These are phyloP conservation scores for Tuber melanosporum DNA, from an alignment of 495 filamentous ascomycete species.

Conservation along the genomic window DNA sequence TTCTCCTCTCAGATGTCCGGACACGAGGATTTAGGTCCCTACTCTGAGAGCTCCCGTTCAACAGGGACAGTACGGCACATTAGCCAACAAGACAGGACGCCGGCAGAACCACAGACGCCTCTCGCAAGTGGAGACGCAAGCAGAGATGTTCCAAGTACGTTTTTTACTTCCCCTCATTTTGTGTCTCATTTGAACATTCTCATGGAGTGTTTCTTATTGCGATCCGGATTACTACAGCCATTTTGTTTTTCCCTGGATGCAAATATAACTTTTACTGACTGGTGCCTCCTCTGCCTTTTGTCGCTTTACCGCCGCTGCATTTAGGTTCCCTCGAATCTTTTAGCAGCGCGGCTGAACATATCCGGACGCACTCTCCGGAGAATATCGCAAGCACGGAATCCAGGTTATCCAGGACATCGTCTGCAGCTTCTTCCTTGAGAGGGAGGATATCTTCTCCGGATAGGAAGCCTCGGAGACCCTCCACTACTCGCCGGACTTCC, in stretches of 20 bases:
- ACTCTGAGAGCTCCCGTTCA: slow-evolving; percentile 36
- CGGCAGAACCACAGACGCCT: slow-evolving; percentile 15
- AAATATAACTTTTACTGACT: slow-evolving; percentile 22
- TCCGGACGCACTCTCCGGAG: slow-evolving; percentile 18
- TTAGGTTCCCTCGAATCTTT: slow-evolving; percentile 39
- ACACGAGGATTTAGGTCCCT: slow-evolving; percentile 28
- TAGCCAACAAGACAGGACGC: slow-evolving; percentile 24
- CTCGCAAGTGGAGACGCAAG: background rate
- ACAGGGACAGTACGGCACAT: slow-evolving; percentile 35
- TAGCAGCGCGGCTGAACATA: slow-evolving; percentile 27
- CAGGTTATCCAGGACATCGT: slow-evolving; percentile 36
- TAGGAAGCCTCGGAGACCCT: slow-evolving; percentile 31
- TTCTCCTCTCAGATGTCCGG: slow-evolving; percentile 33
- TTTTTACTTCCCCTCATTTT: slow-evolving; percentile 11
- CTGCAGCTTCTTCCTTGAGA: slow-evolving; percentile 29
- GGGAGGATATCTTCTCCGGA: slow-evolving; percentile 29
- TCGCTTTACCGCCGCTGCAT: slow-evolving; percentile 15
- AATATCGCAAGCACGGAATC: slow-evolving; percentile 15
- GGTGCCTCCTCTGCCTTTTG: slow-evolving; percentile 16
- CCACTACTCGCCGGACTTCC: slow-evolving; percentile 32
- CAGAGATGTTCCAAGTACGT: slow-evolving; percentile 30
- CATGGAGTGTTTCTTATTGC: background rate
- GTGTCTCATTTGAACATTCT: background rate
- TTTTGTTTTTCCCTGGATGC: background rate
- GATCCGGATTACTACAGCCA: background rate